phyloP scores from a whole-genome alignment of 495 filamentous ascomycete species.

The Apodospora peruviana region DNA sequence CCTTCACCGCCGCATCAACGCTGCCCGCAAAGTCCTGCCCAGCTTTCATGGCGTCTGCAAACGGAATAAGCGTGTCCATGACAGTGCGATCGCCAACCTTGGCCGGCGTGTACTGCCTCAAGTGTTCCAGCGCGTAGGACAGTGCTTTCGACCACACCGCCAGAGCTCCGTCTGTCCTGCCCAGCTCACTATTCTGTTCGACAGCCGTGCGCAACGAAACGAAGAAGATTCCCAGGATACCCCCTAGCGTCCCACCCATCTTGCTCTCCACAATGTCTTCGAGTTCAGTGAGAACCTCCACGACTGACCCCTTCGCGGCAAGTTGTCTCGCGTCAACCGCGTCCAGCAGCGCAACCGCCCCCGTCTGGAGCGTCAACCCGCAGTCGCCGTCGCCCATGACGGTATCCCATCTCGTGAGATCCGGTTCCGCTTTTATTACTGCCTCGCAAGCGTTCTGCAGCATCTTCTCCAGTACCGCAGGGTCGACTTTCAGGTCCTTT shows the following conservation, averaged over 20 bases:
- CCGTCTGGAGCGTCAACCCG: conserved; percentile 53
- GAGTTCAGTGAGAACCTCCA: conserved; percentile 46
- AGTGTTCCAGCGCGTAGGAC: conserved; percentile 33
- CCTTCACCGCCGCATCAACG: conserved; percentile 46
- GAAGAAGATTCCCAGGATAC: conserved; percentile 55
- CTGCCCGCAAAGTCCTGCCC: conserved; percentile 41
- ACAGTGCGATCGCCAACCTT: conserved; percentile 47
- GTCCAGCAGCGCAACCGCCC: conserved; percentile 35
- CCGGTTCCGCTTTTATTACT: conserved; percentile 49
- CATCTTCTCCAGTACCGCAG: conserved; percentile 40
- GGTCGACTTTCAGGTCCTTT: conserved; percentile 38
- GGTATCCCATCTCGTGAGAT: conserved; percentile 57
- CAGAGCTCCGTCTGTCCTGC: conserved; percentile 17
- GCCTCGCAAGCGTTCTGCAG: conserved; percentile 46
- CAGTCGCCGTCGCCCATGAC: conserved; percentile 64
- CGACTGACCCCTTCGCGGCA: conserved; percentile 40
- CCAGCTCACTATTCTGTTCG: conserved; percentile 31
- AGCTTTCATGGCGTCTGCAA: conserved; percentile 42
- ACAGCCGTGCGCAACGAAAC: conserved; percentile 49
- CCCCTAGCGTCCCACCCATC: conserved; percentile 57
- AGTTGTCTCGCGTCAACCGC: conserved; percentile 28
- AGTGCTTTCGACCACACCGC: conserved; percentile 35
- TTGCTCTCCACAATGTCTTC: conserved; percentile 52
- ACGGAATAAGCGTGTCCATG: conserved; percentile 56
- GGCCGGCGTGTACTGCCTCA: conserved; percentile 43